A percentile compares a stretch with the other conserved stretches of the same genome.
Evolutionary conservation across 495 filamentous ascomycete species (phyloP).

Genomic region (Mycothermus thermophilus): DNA sequence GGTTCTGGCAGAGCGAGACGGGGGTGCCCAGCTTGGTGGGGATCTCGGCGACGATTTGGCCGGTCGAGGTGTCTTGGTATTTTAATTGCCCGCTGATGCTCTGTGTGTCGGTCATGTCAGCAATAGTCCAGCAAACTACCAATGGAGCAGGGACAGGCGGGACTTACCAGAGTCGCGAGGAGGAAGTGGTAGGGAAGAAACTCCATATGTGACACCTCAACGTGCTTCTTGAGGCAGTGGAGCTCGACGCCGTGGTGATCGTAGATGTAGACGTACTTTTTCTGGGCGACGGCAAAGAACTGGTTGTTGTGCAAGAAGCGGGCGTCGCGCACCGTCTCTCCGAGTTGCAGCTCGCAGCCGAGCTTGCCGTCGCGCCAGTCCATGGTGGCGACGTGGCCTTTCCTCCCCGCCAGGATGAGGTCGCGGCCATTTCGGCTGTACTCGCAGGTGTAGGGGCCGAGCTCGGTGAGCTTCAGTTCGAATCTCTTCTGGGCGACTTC

Average conservation of each 20-base stretch:
- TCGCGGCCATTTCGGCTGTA: constrained; percentile 82
- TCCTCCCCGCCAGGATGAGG: constrained; percentile 71
- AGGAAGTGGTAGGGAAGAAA: constrained; percentile 96
- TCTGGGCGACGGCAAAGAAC: constrained; percentile 93
- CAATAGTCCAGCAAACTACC: neutral
- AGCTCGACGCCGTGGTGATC: constrained; percentile 78
- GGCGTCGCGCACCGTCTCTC: constrained; percentile 78
- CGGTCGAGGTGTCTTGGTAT: constrained; percentile 91
- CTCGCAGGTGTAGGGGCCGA: constrained; percentile 77
- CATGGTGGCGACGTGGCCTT: constrained; percentile 92
- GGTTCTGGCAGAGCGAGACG: constrained; percentile 74
- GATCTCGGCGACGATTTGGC: constrained; percentile 68
- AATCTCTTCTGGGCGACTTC: constrained; percentile 86
- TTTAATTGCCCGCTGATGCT: constrained; percentile 75
- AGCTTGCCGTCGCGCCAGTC: constrained; percentile 90
- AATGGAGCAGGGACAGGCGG: too few relatives aligned
- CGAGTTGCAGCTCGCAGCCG: constrained; percentile 77
- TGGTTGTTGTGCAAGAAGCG: constrained; percentile 94
- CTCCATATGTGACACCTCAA: constrained; percentile 89
- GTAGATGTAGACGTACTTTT: constrained; percentile 89
- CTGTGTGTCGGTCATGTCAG: constrained; percentile 26
- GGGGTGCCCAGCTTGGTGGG: constrained; percentile 73
- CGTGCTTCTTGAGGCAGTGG: constrained; percentile 75
- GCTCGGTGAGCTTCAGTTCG: constrained; percentile 65
- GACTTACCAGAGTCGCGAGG: constrained; percentile 64